Percentiles rank a stretch among this genome's conserved stretches.
These are phyloP conservation scores for Ophiosphaerella narmari DNA, from an alignment of 2,329 filamentous ascomycete species.

Conservation along the genomic window DNA sequence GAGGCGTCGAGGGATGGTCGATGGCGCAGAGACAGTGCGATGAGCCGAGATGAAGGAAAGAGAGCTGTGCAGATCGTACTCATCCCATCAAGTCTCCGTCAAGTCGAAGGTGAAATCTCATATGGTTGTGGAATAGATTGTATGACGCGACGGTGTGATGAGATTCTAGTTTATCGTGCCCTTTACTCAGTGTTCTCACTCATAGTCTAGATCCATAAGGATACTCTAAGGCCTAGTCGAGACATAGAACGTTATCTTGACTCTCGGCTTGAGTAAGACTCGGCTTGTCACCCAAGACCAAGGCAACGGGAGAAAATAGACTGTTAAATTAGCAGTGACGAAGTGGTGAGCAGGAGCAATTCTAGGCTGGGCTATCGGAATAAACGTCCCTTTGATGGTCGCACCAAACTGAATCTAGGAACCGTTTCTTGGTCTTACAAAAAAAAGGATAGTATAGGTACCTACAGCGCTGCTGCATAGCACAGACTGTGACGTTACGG, in stretches of 20 bases:
- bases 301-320: background rate
- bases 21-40: background rate
- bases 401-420: too few species aligned
- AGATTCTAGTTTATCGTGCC: background rate
- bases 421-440: too few species aligned
- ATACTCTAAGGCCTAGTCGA: conserved; percentile 1
- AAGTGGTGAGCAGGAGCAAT: background rate
- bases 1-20: conserved; percentile 10
- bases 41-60: conserved; percentile 4
- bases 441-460: too few species aligned
- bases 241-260: conserved; percentile 1
- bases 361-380: background rate
- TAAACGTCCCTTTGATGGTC: too few species aligned
- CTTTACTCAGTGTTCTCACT: background rate
- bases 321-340: too few species aligned
- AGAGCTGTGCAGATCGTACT: background rate
- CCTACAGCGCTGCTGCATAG: too few species aligned
- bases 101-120: background rate
- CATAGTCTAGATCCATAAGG: background rate
- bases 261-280: background rate
- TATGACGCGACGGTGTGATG: background rate
- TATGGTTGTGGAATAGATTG: conserved; percentile 5
- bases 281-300: background rate
- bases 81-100: background rate
- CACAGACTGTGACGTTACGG: too few species aligned